phyloP scores from a whole-genome alignment of 768 basidiomycete species.

The Mrakia frigida region DNA sequence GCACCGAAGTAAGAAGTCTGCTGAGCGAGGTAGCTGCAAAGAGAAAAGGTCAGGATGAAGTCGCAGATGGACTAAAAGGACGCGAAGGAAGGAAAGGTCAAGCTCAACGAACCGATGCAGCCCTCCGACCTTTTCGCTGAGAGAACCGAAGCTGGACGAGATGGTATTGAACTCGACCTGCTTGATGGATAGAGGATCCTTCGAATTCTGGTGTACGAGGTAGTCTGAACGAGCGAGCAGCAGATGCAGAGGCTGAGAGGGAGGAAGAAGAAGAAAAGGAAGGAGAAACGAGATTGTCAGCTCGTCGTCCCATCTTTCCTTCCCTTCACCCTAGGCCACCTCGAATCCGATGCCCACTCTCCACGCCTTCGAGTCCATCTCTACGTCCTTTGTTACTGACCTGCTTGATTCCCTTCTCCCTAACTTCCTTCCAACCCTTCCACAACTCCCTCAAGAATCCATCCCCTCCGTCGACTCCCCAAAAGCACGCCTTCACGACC shows the following conservation, averaged over 20 bases:
- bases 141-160: conserved; percentile 77
- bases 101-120: conserved; percentile 64
- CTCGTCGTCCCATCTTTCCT: background rate
- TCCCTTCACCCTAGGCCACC: background rate
- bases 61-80: background rate
- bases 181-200: conserved; percentile 53
- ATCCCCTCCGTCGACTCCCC: conserved; percentile 72
- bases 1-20: conserved; percentile 63
- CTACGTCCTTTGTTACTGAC: conserved; percentile 43
- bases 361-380: background rate
- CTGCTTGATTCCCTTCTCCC: conserved; percentile 60
- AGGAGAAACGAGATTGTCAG: background rate
- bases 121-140: conserved; percentile 54
- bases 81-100: background rate
- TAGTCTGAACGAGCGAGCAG: conserved; percentile 95
- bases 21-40: conserved; percentile 58
- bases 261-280: background rate
- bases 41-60: background rate
- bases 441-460: conserved; percentile 78
- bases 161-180: conserved; percentile 99
- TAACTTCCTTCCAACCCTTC: conserved; percentile 72
- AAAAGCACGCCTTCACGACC: conserved; percentile 51
- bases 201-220: conserved; percentile 58
- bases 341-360: background rate
- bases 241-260: conserved; percentile 66